phyloP scores from a whole-genome alignment of 768 basidiomycete species.

The Amanita thiersii region DNA sequence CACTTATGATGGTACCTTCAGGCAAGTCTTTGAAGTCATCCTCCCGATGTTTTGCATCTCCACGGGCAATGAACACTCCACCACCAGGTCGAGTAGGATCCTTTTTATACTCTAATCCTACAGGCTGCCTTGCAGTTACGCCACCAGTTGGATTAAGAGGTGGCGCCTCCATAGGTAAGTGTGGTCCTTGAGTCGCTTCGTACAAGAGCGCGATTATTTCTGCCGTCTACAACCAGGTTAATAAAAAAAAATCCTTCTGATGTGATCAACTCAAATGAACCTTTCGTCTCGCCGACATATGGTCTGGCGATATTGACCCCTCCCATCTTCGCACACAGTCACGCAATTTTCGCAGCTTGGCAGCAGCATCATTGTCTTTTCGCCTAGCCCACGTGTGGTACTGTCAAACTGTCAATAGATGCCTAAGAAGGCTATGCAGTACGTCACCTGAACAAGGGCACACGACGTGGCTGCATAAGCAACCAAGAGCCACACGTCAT shows the following conservation, averaged over 20 bases:
- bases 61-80: constrained; percentile 71
- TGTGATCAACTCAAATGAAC: constrained; percentile 27
- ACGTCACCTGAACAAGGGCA: constrained; percentile 79
- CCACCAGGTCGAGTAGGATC: constrained; percentile 80
- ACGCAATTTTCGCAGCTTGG: constrained; percentile 68
- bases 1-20: constrained; percentile 45
- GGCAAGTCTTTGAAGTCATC: constrained; percentile 47
- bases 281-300: constrained; percentile 93
- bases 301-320: constrained; percentile 76
- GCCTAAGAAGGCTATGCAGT: background rate
- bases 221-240: constrained; percentile 51
- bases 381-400: constrained; percentile 92
- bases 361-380: constrained; percentile 66
- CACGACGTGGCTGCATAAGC: constrained; percentile 85
- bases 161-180: constrained; percentile 44
- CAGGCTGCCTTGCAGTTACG: constrained; percentile 45
- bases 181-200: constrained; percentile 83
- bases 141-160: constrained; percentile 76
- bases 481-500: constrained; percentile 83
- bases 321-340: constrained; percentile 89
- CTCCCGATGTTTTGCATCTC: constrained; percentile 29
- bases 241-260: background rate
- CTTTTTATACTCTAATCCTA: constrained; percentile 62
- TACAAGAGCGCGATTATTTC: constrained; percentile 90
- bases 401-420: constrained; percentile 26